A percentile compares a stretch with the other conserved stretches of the same genome.
These are phyloP conservation scores for Scheffersomyces quercinus DNA, from an alignment of 1,139 yeast species.

Conservation along the genomic window DNA sequence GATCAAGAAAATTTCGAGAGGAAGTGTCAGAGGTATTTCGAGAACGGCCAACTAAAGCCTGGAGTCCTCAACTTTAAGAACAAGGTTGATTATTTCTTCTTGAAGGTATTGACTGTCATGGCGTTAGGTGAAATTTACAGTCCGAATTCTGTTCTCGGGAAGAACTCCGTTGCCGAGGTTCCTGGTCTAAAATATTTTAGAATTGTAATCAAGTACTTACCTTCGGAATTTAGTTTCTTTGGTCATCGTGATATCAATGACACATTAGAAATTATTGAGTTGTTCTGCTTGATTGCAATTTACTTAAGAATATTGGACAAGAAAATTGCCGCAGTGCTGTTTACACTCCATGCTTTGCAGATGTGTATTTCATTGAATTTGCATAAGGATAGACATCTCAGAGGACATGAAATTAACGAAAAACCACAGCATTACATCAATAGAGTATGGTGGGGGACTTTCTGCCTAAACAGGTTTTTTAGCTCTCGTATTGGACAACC, in stretches of 20 bases:
- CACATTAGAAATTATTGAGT: slow-evolving; percentile 24
- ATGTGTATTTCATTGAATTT: slow-evolving; percentile 28
- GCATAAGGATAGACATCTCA: slow-evolving; percentile 17
- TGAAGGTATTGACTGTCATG: slow-evolving; percentile 22
- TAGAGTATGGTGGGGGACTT: slow-evolving; percentile 27
- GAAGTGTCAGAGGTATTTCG: slow-evolving; percentile 15
- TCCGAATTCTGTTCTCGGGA: slow-evolving; percentile 7
- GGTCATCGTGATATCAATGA: slow-evolving; percentile 11
- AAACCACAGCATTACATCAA: slow-evolving; percentile 3
- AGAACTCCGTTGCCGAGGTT: slow-evolving; percentile 2
- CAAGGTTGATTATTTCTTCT: slow-evolving; percentile 16
- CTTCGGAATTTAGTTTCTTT: slow-evolving; percentile 18
- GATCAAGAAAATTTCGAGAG: slow-evolving; percentile 20
- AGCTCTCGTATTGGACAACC: slow-evolving; percentile 29
- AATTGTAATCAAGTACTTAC: slow-evolving; percentile 21
- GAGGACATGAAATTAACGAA: slow-evolving; percentile 4
- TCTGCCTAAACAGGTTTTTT: slow-evolving; percentile 28
- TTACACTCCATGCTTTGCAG: slow-evolving; percentile 26
- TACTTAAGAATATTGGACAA: slow-evolving; percentile 28
- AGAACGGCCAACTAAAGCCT: slow-evolving; percentile 6
- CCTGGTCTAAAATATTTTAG: slow-evolving; percentile 28
- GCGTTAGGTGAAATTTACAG: slow-evolving; percentile 26
- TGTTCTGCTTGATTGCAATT: slow-evolving; percentile 25
- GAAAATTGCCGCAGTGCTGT: slow-evolving; percentile 26
- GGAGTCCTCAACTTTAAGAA: slow-evolving; percentile 2